These are phyloP conservation scores for Starmerella ratchasimensis DNA, from an alignment of 805 yeast species.

Conservation along the genomic window DNA sequence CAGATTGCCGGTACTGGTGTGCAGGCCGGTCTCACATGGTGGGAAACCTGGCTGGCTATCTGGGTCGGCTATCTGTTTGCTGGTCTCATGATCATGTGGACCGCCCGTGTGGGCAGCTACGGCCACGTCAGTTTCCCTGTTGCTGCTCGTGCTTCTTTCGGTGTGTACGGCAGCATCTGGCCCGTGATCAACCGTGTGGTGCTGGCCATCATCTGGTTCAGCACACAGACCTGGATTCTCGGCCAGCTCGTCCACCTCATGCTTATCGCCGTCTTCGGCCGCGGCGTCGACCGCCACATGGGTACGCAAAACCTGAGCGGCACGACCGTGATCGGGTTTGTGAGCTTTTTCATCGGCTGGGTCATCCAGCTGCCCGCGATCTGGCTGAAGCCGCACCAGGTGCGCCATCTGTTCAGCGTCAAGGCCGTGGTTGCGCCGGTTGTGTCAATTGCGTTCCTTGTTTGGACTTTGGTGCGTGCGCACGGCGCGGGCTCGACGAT, in stretches of 20 bases:
- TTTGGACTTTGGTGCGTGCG: slow-evolving; percentile 75
- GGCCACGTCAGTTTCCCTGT: slow-evolving; percentile 82
- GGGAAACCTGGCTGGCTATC: slow-evolving; percentile 82
- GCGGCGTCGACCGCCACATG: slow-evolving; percentile 29
- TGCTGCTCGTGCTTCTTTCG: slow-evolving; percentile 67
- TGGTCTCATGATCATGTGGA: slow-evolving; percentile 53
- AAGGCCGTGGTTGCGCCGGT: slow-evolving; percentile 68
- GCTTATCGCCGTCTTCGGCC: slow-evolving; percentile 53
- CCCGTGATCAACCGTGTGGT: slow-evolving; percentile 79
- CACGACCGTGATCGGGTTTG: slow-evolving; percentile 57
- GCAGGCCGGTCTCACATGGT: slow-evolving; percentile 66
- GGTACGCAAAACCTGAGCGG: slow-evolving; percentile 43
- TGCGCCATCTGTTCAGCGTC: slow-evolving; percentile 71
- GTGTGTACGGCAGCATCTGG: slow-evolving; percentile 78
- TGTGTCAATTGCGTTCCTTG: slow-evolving; percentile 69
- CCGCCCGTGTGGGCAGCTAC: slow-evolving; percentile 65
- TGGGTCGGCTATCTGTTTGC: slow-evolving; percentile 71
- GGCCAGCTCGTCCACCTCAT: slow-evolving; percentile 70
- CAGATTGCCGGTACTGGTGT: slow-evolving; percentile 83
- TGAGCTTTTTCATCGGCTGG: slow-evolving; percentile 75
- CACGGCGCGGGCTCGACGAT: slow-evolving; percentile 66
- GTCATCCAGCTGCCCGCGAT: slow-evolving; percentile 63
- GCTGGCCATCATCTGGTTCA: slow-evolving; percentile 78
- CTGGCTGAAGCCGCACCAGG: slow-evolving; percentile 70
- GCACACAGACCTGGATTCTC: slow-evolving; percentile 75